Percentiles rank a stretch among this genome's conserved stretches.
phyloP scores from a whole-genome alignment of 2,329 filamentous ascomycete species.

The Microcera coccophila region DNA sequence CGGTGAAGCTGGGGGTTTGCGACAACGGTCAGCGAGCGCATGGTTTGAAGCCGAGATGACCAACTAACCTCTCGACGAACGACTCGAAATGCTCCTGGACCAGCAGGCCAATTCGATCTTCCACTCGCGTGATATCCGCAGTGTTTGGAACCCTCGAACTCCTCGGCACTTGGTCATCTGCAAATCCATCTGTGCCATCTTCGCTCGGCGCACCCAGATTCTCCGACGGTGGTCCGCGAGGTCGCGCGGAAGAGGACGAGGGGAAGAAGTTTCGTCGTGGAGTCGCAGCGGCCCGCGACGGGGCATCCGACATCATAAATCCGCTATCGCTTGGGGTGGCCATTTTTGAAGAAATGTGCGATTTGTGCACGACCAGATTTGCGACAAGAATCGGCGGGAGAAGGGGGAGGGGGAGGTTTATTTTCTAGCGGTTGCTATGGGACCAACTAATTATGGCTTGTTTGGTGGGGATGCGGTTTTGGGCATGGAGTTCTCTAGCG shows the following conservation, averaged over 20 bases:
- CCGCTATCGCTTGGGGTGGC: constrained; percentile 52
- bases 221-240: constrained; percentile 60
- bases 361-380: constrained; percentile 1
- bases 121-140: constrained; percentile 62
- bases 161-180: constrained; percentile 59
- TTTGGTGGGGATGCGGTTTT: constrained; percentile 23
- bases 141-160: constrained; percentile 46
- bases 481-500: constrained; percentile 12
- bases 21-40: constrained; percentile 1
- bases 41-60: not conserved
- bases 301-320: constrained; percentile 55
- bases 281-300: constrained; percentile 40
- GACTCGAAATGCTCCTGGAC: constrained; percentile 73
- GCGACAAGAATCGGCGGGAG: not conserved
- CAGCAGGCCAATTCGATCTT: constrained; percentile 71
- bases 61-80: constrained; percentile 69
- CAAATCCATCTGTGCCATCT: constrained; percentile 59
- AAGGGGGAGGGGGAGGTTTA: not conserved
- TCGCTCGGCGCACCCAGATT: constrained; percentile 58
- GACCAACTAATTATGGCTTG: constrained; percentile 14
- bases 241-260: constrained; percentile 51
- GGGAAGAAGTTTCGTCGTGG: constrained; percentile 43
- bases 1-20: constrained; percentile 52
- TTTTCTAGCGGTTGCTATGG: not conserved
- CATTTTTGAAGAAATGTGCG: too few species aligned